phyloP scores from a whole-genome alignment of 148 eudicot species.

The Fallopia convolvulus region DNA sequence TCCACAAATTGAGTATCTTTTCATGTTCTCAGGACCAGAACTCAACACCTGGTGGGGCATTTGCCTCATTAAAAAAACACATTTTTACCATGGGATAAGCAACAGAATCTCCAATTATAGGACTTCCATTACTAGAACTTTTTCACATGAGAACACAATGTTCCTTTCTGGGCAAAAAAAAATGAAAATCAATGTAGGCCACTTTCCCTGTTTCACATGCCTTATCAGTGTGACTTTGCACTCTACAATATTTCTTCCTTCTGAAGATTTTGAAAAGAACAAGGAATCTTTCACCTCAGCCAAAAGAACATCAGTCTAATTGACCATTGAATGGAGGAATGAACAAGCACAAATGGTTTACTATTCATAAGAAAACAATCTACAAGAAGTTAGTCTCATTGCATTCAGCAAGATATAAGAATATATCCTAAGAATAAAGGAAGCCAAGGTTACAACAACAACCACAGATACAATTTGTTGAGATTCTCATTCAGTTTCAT shows the following conservation, averaged over 20 bases:
- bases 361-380: background rate
- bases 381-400: no score
- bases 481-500: background rate
- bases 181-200: background rate
- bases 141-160: background rate
- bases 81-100: background rate
- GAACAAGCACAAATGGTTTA: background rate
- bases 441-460: background rate
- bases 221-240: background rate
- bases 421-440: background rate
- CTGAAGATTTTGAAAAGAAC: background rate
- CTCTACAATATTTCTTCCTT: background rate
- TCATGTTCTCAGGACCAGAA: conserved; percentile 2
- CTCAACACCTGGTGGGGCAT: background rate
- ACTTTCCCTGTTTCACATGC: background rate
- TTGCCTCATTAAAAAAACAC: background rate
- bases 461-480: background rate
- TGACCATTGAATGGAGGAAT: background rate
- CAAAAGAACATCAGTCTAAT: background rate
- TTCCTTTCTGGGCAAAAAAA: background rate
- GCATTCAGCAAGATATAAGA: no score
- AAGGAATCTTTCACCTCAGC: background rate
- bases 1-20: background rate
- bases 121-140: background rate
- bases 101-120: background rate